Percentiles rank a stretch among this genome's conserved stretches.
Conservation (phyloP, 441 rosid genomes). For the Adansonia grandidieri region DNA sequence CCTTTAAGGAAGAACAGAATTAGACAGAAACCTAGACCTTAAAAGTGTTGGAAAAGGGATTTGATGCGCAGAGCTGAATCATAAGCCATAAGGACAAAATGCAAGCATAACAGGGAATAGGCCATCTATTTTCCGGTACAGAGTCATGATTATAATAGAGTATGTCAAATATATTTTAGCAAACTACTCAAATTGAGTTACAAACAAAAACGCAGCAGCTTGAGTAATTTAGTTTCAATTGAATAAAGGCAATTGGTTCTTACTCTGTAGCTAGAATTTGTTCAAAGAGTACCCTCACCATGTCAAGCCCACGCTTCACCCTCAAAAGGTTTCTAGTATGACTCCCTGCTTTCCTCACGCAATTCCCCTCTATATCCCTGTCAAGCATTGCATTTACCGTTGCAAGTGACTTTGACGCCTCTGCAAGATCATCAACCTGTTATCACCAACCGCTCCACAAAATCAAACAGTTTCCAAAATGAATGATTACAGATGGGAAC, state of each 20-base stretch:
- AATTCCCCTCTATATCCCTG: slow-evolving; percentile 51
- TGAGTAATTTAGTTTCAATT: slow-evolving; percentile 13
- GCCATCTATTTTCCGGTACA: background rate
- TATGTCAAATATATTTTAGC: background rate
- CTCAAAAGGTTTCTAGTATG: slow-evolving; percentile 85
- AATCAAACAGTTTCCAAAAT: background rate
- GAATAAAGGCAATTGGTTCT: slow-evolving; percentile 26
- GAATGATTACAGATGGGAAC: background rate
- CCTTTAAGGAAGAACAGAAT: too few relatives aligned
- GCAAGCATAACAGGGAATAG: background rate
- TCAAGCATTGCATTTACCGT: slow-evolving; percentile 62
- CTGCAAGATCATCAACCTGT: slow-evolving; percentile 78
- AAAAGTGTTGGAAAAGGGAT: background rate
- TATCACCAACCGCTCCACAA: background rate
- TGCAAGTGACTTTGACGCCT: slow-evolving; percentile 67
- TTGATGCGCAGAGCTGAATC: background rate
- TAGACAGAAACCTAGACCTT: too few relatives aligned
- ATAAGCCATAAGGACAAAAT: background rate
- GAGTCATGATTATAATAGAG: background rate
- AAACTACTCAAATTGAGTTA: background rate
- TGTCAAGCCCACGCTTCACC: slow-evolving; percentile 93
- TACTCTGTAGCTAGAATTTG: slow-evolving; percentile 73
- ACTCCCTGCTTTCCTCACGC: slow-evolving; percentile 77
- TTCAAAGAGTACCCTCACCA: slow-evolving; percentile 85
- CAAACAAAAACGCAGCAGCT: background rate